Percentiles rank a stretch among this genome's conserved stretches.
phyloP scores from a whole-genome alignment of 352 stramenopile genomes.

The Globisporangium alternatum region DNA sequence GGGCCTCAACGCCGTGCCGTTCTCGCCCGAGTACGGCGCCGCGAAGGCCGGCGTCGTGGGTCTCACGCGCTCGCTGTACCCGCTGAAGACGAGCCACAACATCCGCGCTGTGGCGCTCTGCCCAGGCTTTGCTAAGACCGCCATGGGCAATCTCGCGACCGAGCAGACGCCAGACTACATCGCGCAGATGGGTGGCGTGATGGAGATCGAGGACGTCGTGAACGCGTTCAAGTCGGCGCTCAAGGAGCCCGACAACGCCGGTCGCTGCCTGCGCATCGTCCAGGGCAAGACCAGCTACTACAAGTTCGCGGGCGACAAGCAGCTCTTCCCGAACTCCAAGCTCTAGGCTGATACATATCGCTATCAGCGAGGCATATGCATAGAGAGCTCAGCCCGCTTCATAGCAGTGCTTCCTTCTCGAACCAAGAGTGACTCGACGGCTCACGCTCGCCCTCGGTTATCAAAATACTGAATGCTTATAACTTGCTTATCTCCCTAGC shows the following conservation, averaged over 20 bases:
- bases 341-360: not conserved
- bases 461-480: slow-evolving; percentile 14
- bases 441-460: not conserved
- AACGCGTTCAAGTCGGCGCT: slow-evolving; percentile 50
- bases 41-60: slow-evolving; percentile 79
- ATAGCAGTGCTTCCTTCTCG: not conserved
- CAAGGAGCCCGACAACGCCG: slow-evolving; percentile 53
- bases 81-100: slow-evolving; percentile 61
- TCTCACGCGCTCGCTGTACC: slow-evolving; percentile 67
- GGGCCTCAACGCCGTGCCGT: slow-evolving; percentile 32
- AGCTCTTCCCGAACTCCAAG: slow-evolving; percentile 65
- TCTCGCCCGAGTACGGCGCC: slow-evolving; percentile 63
- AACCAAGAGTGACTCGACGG: not conserved
- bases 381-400: not conserved
- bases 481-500: slow-evolving; percentile 6
- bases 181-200: slow-evolving; percentile 22
- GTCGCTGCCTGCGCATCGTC: slow-evolving; percentile 57
- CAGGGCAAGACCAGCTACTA: slow-evolving; percentile 49
- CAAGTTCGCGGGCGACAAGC: slow-evolving; percentile 71
- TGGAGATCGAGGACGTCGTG: slow-evolving; percentile 48
- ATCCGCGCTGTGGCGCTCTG: slow-evolving; percentile 43
- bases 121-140: slow-evolving; percentile 26
- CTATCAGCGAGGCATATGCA: not conserved
- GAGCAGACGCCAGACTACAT: slow-evolving; percentile 7
- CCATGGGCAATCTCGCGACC: slow-evolving; percentile 18